A percentile compares a stretch with the other conserved stretches of the same genome.
Conservation (phyloP, 495 filamentous ascomycete species). For the Glonium stellatum region DNA sequence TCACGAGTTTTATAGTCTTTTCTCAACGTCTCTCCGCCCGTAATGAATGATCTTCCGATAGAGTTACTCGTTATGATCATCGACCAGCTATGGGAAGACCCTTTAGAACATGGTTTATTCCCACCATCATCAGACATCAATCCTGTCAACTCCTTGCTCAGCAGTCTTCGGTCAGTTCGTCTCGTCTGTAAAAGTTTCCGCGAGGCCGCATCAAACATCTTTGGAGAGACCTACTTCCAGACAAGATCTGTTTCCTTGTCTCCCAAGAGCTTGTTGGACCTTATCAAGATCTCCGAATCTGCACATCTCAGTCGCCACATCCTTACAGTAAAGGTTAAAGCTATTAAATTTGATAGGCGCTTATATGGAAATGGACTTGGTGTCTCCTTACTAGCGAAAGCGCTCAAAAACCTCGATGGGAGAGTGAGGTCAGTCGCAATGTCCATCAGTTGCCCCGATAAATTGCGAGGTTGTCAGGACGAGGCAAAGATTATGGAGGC, state of each 20-base stretch:
- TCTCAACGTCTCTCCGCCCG: background rate
- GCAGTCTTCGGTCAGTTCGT: constrained; percentile 9
- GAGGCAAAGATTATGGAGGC: constrained; percentile 4
- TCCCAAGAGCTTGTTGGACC: constrained; percentile 7
- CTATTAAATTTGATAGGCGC: constrained; percentile 5
- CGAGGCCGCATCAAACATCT: constrained; percentile 7
- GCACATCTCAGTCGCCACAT: constrained; percentile 5
- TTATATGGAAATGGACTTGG: constrained; percentile 3
- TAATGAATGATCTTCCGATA: constrained; percentile 10
- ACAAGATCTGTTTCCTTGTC: constrained; percentile 9
- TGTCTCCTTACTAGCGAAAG: constrained; percentile 4
- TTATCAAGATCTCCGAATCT: background rate
- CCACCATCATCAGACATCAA: constrained; percentile 4
- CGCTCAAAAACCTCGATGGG: constrained; percentile 6
- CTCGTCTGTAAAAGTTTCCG: constrained; percentile 15
- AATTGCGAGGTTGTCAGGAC: background rate
- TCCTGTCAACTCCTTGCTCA: constrained; percentile 8
- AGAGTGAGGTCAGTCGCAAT: constrained; percentile 6
- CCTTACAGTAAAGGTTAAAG: constrained; percentile 2
- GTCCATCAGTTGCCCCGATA: constrained; percentile 8
- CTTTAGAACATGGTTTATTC: constrained; percentile 1
- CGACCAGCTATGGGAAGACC: constrained; percentile 14
- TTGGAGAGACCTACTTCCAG: constrained; percentile 13
- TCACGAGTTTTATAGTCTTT: background rate
- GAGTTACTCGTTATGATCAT: constrained; percentile 16